Evolutionary conservation across 495 filamentous ascomycete species (phyloP), one percentile per base, ranked within the genome.

Genomic region (Lasiosphaeria ovina): DNA sequence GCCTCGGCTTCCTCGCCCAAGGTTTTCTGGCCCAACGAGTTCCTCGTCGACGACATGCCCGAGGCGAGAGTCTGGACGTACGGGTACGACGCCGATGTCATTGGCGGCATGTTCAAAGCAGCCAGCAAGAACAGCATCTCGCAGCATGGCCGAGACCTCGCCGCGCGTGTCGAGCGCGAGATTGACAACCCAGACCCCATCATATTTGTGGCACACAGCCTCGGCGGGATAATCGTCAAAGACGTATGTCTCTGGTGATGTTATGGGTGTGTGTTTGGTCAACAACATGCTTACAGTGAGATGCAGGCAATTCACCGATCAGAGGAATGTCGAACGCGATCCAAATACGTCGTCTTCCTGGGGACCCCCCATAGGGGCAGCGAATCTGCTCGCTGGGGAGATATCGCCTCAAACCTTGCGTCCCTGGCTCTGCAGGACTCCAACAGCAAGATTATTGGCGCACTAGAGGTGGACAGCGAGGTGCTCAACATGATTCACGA

Each of bases 331-430:
- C 61, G 65, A 14, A 33, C 60, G 51, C 63, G 69, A 42, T 76
- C 74, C 36, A 72, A 62, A 59, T 52, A 70, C 0, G 64, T 77
- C 50, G 57, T 79, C 57, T 79, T 79, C 63, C 70, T 77, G 11
- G 74, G 75, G 38, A 77, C 73, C 42, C 76, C 76, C 35, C 75
- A 79, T 60, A 65, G 74, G 49, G 75, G 75, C 10, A 76, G 74
- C 65, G 9, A 9, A 5, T 42, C 17, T 40, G 74, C 72, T 14
- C 61, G 55, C 32, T 77, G 70, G 75, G 69, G 65, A 55, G 47
- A 66, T 54, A 68, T 74, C 17, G 66, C 61, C 16, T 54, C 62
- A 10, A 72, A 72, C 36, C 51, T 72, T 8, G 63, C 65, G 16
- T n/a, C 7, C 0, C 59, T 72, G 10, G 61, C 59, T 6, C 35